Conservation (phyloP, 768 basidiomycete genomes). For the Pulveroboletus frians region DNA sequence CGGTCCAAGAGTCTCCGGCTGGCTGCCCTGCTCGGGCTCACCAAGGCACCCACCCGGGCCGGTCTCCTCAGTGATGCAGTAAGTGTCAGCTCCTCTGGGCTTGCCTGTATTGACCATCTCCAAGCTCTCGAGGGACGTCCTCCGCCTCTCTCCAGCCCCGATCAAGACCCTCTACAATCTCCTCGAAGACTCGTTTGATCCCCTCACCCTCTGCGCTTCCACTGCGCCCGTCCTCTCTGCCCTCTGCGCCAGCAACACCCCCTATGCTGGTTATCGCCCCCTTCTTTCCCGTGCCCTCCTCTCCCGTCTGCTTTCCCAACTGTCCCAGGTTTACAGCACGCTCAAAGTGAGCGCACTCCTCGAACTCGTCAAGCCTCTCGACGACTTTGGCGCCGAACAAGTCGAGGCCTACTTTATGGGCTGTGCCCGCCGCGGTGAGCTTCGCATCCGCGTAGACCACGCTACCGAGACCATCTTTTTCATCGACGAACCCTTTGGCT, state of each 20-base stretch:
- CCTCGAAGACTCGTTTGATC: constrained; percentile 91
- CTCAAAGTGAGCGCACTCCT: constrained; percentile 77
- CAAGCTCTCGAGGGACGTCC: constrained; percentile 76
- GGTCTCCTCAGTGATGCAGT: constrained; percentile 85
- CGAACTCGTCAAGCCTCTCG: constrained; percentile 72
- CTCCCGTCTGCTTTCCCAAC: constrained; percentile 83
- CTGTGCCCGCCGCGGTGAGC: constrained; percentile 81
- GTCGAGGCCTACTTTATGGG: constrained; percentile 92
- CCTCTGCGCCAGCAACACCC: constrained; percentile 39
- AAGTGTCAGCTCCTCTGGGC: constrained; percentile 27
- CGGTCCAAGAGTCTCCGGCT: constrained; percentile 73
- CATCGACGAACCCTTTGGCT: constrained; percentile 67
- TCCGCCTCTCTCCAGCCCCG: constrained; percentile 68
- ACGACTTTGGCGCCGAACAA: constrained; percentile 57
- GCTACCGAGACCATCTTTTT: constrained; percentile 81
- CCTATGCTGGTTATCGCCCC: constrained; percentile 79
- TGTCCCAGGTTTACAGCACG: constrained; percentile 88
- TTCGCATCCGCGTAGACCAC: constrained; percentile 85
- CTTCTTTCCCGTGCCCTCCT: constrained; percentile 88
- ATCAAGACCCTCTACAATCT: constrained; percentile 81
- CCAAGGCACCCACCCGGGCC: constrained; percentile 80
- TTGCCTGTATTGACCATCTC: background rate
- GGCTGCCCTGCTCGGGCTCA: constrained; percentile 79
- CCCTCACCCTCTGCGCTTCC: constrained; percentile 73
- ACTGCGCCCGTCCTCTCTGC: constrained; percentile 73